phyloP scores from a whole-genome alignment of 1,139 yeast genomes.

The Spencermartinsiella ligniputridi region DNA sequence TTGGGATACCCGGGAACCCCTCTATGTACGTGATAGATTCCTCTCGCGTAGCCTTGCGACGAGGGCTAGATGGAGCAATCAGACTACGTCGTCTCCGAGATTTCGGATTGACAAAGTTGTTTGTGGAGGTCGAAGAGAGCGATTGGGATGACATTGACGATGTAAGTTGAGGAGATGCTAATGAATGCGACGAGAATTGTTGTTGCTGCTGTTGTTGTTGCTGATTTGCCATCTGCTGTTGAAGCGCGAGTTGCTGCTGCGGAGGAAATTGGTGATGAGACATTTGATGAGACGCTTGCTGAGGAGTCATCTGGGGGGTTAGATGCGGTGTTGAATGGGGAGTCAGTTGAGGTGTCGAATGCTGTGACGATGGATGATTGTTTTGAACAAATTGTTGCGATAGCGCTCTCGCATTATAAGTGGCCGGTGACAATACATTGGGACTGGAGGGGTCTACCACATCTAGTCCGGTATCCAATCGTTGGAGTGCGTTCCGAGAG shows the following conservation, averaged over 20 bases:
- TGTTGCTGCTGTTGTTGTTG: not conserved
- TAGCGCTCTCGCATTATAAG: not conserved
- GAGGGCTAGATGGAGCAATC: not conserved
- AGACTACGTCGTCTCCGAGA: constrained; percentile 13
- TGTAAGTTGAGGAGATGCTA: not conserved
- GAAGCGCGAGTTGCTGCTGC: not conserved
- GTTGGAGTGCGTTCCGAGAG: not conserved
- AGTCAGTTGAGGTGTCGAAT: not conserved
- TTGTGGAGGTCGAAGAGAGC: not conserved
- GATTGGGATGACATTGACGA: not conserved
- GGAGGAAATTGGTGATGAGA: constrained; percentile 3
- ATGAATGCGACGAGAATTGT: not conserved
- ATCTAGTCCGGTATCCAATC: not conserved
- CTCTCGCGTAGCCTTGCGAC: not conserved
- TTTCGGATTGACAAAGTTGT: constrained; percentile 16
- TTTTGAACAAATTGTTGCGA: not conserved
- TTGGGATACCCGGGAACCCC: not conserved
- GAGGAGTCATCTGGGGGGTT: not conserved
- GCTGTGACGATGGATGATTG: not conserved
- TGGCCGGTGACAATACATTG: not conserved
- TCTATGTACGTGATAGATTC: not conserved
- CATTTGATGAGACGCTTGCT: not conserved
- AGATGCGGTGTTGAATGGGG: not conserved
- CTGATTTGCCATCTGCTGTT: not conserved
- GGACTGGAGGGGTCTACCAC: not conserved